A percentile compares a stretch with the other conserved stretches of the same genome.
phyloP scores from a whole-genome alignment of 108 stramenopile genomes.

The Cylindrotheca closterium region DNA sequence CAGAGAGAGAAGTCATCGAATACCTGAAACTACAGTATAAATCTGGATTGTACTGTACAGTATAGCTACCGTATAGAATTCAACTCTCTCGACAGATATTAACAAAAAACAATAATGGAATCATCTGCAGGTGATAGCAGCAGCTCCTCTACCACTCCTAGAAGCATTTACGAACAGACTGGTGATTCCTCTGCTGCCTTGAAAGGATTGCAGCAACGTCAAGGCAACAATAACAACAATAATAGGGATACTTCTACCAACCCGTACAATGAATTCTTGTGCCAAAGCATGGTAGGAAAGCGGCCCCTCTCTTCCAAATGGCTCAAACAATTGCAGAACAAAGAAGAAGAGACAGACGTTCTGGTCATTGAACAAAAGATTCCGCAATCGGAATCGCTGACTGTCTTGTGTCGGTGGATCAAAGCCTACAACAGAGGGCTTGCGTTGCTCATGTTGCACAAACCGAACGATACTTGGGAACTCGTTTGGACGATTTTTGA shows the following conservation, averaged over 20 bases:
- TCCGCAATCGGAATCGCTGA: background rate
- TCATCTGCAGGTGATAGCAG: background rate
- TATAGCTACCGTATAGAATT: conserved; percentile 2
- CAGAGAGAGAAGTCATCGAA: no score
- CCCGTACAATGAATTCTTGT: conserved; percentile 31
- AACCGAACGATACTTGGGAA: conserved; percentile 6
- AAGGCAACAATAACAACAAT: background rate
- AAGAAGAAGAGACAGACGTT: background rate
- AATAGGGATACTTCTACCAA: background rate
- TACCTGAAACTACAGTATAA: background rate
- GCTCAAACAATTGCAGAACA: background rate
- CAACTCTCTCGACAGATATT: background rate
- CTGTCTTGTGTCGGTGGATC: conserved; percentile 19
- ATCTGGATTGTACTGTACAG: no score
- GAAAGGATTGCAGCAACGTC: background rate
- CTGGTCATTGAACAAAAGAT: background rate
- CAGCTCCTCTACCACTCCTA: background rate
- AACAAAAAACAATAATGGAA: background rate
- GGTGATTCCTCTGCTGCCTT: conserved; percentile 48
- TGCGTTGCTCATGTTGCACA: conserved; percentile 23
- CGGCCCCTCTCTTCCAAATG: background rate
- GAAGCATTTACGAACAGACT: conserved; percentile 33
- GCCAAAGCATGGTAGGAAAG: conserved; percentile 11
- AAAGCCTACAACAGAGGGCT: conserved; percentile 39
- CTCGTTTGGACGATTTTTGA: conserved; percentile 11